A percentile compares a stretch with the other conserved stretches of the same genome.
Conservation (phyloP, 139 green algal genomes). For the Volvox reticuliferus region DNA sequence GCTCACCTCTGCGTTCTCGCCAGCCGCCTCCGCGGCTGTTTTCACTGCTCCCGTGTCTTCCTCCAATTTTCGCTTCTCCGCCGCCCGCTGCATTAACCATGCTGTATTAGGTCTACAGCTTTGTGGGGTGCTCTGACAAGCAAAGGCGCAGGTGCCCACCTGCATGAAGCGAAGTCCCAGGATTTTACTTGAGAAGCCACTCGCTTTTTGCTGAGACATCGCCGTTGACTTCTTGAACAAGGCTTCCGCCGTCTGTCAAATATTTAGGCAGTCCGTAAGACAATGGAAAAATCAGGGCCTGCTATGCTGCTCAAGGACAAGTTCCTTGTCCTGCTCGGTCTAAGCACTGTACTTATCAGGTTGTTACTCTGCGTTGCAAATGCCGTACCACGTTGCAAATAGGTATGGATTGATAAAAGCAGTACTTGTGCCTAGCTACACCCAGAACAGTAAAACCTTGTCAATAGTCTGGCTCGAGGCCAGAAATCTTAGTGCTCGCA, state of each 20-base stretch:
- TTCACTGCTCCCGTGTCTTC: not conserved
- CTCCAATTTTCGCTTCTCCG: slow-evolving; percentile 40
- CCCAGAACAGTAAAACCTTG: too few relatives aligned
- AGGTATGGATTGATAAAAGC: too few relatives aligned
- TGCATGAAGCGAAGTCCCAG: slow-evolving; percentile 32
- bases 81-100: slow-evolving; percentile 1
- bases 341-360: too few relatives aligned
- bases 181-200: slow-evolving; percentile 14
- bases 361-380: too few relatives aligned
- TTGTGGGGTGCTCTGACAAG: not conserved
- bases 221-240: not conserved
- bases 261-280: too few relatives aligned
- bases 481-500: too few relatives aligned
- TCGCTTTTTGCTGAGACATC: not conserved
- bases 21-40: not conserved
- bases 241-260: not conserved
- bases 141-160: not conserved
- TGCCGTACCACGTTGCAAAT: too few relatives aligned
- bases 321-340: too few relatives aligned
- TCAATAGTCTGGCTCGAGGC: too few relatives aligned
- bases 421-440: too few relatives aligned
- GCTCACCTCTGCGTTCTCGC: not conserved
- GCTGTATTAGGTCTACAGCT: not conserved
- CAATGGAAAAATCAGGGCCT: too few relatives aligned
- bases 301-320: too few relatives aligned